Percentiles rank a stretch among this genome's conserved stretches.
phyloP scores from a whole-genome alignment of 768 basidiomycete species.

The Bullera alba region DNA sequence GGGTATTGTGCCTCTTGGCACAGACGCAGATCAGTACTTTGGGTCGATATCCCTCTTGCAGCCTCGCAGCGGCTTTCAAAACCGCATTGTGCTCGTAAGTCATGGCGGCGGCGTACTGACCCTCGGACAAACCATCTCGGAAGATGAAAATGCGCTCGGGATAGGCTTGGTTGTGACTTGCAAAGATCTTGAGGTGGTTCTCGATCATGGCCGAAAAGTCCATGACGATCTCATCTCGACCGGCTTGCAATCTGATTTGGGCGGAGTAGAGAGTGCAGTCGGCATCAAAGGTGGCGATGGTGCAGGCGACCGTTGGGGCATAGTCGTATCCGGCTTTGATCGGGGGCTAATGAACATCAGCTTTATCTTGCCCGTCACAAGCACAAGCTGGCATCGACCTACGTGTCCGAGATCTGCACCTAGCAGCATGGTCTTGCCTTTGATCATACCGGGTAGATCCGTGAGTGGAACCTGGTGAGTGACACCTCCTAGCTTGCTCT shows the following conservation, averaged over 20 bases:
- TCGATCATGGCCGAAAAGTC: constrained; percentile 40
- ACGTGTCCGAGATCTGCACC: constrained; percentile 43
- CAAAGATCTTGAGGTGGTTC: constrained; percentile 39
- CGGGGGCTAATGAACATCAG: constrained; percentile 32
- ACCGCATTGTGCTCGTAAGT: constrained; percentile 41
- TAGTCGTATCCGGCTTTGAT: constrained; percentile 26
- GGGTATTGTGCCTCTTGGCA: constrained; percentile 43
- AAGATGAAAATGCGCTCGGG: constrained; percentile 44
- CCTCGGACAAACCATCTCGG: constrained; percentile 44
- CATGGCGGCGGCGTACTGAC: constrained; percentile 43
- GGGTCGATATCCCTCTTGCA: constrained; percentile 25
- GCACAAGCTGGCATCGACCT: neutral
- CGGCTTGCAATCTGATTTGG: constrained; percentile 42
- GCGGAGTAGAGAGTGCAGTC: constrained; percentile 32
- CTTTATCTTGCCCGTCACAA: neutral
- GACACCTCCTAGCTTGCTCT: constrained; percentile 44
- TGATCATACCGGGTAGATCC: constrained; percentile 32
- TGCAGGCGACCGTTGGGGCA: constrained; percentile 43
- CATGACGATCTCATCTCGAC: constrained; percentile 41
- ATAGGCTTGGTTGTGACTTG: constrained; percentile 25
- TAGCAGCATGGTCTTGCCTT: constrained; percentile 42
- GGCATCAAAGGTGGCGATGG: constrained; percentile 44
- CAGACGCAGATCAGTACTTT: constrained; percentile 34
- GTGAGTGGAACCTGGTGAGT: constrained; percentile 35
- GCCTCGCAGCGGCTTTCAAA: constrained; percentile 24